Conservation (phyloP, 1,284 basidiomycete genomes). For the Vanrija sp. region DNA sequence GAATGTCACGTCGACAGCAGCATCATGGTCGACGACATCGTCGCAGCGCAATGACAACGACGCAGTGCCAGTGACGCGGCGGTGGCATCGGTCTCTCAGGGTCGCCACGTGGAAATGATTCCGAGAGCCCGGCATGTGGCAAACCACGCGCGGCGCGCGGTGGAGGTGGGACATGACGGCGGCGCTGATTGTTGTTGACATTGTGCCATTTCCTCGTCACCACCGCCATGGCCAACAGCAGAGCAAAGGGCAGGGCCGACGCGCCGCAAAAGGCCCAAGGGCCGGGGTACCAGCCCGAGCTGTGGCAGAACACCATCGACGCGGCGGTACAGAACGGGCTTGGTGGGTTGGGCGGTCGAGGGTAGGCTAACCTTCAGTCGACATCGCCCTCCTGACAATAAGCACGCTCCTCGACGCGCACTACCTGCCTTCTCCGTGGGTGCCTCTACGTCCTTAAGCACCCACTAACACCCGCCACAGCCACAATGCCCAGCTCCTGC, state of each 20-base stretch:
- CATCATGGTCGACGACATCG: constrained; percentile 1
- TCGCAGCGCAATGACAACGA: too few relatives aligned
- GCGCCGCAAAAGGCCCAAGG: background rate
- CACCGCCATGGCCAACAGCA: background rate
- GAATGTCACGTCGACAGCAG: background rate
- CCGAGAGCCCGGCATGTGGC: constrained; percentile 3
- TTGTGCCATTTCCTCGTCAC: background rate
- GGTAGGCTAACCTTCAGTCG: background rate
- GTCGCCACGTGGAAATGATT: constrained; percentile 6
- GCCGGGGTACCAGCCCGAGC: background rate
- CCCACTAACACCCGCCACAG: constrained; percentile 9
- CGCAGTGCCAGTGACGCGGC: constrained; percentile 6
- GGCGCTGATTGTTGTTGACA: background rate
- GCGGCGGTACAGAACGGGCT: constrained; percentile 2
- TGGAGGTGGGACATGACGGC: background rate
- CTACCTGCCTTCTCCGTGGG: constrained; percentile 7
- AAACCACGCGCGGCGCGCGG: background rate
- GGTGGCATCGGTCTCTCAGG: background rate
- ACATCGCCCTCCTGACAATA: constrained; percentile 4
- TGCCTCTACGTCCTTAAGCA: constrained; percentile 1
- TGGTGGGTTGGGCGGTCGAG: constrained; percentile 2
- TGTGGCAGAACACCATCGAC: constrained; percentile 5
- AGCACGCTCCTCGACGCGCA: constrained; percentile 7
- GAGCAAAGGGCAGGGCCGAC: too few relatives aligned
- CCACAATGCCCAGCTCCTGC: constrained; percentile 30